These are phyloP conservation scores for Coemansia sp. DNA, from an alignment of 192 early-diverging fungal genomes.

Conservation along the genomic window DNA sequence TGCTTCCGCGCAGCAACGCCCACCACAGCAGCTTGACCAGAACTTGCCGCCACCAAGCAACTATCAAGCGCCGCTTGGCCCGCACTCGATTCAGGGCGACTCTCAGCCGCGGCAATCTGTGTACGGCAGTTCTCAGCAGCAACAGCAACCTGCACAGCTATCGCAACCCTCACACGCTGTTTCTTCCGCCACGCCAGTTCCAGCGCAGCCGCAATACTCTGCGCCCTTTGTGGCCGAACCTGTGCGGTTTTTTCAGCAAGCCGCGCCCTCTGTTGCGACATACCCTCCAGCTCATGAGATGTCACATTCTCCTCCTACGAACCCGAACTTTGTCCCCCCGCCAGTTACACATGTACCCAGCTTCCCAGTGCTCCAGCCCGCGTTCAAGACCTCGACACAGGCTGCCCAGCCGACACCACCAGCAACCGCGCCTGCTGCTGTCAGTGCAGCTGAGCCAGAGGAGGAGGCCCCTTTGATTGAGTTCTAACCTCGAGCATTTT, in stretches of 20 bases:
- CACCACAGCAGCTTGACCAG: slow-evolving; percentile 26
- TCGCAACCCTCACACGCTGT: too few relatives aligned
- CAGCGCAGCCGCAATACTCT: too few relatives aligned
- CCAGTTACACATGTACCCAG: slow-evolving; percentile 25
- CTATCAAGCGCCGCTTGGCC: too few relatives aligned
- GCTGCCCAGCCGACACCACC: neutral
- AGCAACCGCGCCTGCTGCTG: neutral
- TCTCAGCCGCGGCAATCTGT: slow-evolving; percentile 24
- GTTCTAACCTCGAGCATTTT: slow-evolving; percentile 7
- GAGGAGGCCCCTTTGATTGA: slow-evolving; percentile 38
- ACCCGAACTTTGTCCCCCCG: slow-evolving; percentile 27
- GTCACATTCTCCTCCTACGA: slow-evolving; percentile 12
- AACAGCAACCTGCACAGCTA: slow-evolving; percentile 4
- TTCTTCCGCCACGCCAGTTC: too few relatives aligned
- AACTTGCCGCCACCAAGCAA: too few relatives aligned
- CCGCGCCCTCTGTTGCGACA: neutral
- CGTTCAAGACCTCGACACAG: slow-evolving; percentile 2
- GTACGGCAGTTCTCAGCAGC: slow-evolving; percentile 7
- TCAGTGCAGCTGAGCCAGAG: slow-evolving; percentile 15
- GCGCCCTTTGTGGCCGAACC: neutral
- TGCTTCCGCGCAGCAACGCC: slow-evolving; percentile 2
- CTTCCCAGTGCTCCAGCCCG: slow-evolving; percentile 38
- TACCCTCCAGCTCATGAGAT: neutral
- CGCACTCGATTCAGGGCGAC: slow-evolving; percentile 19
- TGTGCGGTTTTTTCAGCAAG: neutral